A percentile compares a stretch with the other conserved stretches of the same genome.
phyloP scores from a whole-genome alignment of 1,284 basidiomycete species.

The Pyrrhoderma lamaoense region DNA sequence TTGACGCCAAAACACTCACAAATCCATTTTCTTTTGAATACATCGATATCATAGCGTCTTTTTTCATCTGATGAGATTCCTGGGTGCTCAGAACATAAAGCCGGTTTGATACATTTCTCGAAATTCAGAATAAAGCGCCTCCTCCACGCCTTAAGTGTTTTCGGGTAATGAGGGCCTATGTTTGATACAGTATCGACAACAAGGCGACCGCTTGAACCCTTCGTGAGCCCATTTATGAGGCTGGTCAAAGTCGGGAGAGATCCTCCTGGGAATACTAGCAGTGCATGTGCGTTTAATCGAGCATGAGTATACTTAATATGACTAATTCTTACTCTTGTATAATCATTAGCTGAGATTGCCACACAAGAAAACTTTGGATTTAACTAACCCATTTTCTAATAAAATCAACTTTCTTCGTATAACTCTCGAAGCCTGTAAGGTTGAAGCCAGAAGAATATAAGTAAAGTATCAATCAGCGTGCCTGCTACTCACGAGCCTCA shows the following conservation, averaged over 20 bases:
- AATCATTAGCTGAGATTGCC: neutral
- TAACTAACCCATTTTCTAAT: conserved; percentile 72
- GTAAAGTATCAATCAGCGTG: no score
- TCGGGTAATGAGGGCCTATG: conserved; percentile 76
- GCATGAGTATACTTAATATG: no score
- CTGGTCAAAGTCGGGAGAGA: conserved; percentile 65
- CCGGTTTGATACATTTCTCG: conserved; percentile 50
- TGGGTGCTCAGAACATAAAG: conserved; percentile 55
- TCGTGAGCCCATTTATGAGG: conserved; percentile 46
- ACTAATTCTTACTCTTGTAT: conserved; percentile 23
- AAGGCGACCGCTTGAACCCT: conserved; percentile 52
- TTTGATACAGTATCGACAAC: conserved; percentile 70
- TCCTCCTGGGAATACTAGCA: conserved; percentile 80
- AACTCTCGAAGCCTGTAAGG: conserved; percentile 46
- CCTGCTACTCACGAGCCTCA: conserved; percentile 49
- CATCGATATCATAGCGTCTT: conserved; percentile 35
- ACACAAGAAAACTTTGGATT: neutral
- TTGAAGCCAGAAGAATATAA: no score
- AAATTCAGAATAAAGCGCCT: conserved; percentile 57
- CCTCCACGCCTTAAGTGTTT: conserved; percentile 80
- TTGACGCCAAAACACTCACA: conserved; percentile 39
- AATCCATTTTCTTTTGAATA: conserved; percentile 76
- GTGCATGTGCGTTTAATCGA: no score
- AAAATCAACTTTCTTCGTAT: conserved; percentile 63
- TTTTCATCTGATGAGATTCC: conserved; percentile 34